Conservation (phyloP, 352 stramenopile species). For the Globisporangium megalacanthum region DNA sequence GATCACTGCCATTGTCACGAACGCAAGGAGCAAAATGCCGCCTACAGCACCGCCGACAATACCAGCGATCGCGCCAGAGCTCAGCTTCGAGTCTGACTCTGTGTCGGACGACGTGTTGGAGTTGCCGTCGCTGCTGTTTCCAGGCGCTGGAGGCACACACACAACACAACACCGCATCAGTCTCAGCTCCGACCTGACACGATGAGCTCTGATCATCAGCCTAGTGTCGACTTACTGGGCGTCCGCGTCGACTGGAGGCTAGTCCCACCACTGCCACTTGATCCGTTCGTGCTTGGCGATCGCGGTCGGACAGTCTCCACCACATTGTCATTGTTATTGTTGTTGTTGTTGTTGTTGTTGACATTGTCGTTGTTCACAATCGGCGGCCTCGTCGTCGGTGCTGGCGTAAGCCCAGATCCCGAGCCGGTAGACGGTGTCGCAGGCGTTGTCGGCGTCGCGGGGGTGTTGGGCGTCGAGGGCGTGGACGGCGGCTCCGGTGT, state of each 20-base stretch:
- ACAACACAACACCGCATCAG: background rate
- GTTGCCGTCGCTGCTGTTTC: background rate
- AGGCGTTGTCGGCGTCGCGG: constrained; percentile 8
- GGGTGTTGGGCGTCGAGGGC: constrained; percentile 13
- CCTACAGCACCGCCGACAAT: constrained; percentile 68
- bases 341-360: background rate
- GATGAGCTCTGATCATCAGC: background rate
- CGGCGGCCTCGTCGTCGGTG: constrained; percentile 6
- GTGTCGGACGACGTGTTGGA: constrained; percentile 3
- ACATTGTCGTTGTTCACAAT: background rate
- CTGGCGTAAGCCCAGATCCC: background rate
- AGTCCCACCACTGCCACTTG: constrained; percentile 1
- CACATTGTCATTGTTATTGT: background rate
- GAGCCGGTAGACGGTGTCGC: background rate
- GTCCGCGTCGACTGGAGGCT: constrained; percentile 7
- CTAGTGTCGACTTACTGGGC: constrained; percentile 1
- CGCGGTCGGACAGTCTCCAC: background rate
- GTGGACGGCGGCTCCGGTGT: constrained; percentile 14
- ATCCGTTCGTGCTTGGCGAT: constrained; percentile 3
- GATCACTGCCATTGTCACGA: constrained; percentile 51
- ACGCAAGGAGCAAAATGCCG: constrained; percentile 47
- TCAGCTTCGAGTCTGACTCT: constrained; percentile 42
- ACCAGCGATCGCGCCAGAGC: constrained; percentile 57
- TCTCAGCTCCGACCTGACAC: too few relatives aligned
- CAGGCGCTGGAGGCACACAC: background rate